phyloP scores from a whole-genome alignment of 805 yeast species.

The Saccharomyces paradoxus region DNA sequence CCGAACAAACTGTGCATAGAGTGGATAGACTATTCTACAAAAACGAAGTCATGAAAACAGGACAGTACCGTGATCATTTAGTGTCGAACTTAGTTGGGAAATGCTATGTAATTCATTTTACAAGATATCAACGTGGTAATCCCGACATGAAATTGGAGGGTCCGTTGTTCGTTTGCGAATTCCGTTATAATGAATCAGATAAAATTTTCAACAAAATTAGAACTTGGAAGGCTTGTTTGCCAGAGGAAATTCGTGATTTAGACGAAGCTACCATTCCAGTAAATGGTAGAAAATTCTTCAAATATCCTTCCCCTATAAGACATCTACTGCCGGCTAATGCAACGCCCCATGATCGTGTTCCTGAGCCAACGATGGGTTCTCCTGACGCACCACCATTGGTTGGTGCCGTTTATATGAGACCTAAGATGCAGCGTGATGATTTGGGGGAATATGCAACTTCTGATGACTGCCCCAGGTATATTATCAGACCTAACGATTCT shows the following conservation, averaged over 20 bases:
- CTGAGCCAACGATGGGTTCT: conserved; percentile 75
- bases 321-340: conserved; percentile 71
- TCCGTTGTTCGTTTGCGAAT: conserved; percentile 89
- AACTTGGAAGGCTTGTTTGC: conserved; percentile 97
- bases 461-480: conserved; percentile 37
- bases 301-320: conserved; percentile 77
- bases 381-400: conserved; percentile 88
- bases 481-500: conserved; percentile 38
- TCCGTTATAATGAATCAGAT: conserved; percentile 84
- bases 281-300: conserved; percentile 56
- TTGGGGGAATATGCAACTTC: conserved; percentile 64
- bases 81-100: conserved; percentile 86
- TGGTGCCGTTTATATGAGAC: conserved; percentile 81
- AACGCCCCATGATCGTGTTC: conserved; percentile 61
- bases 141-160: conserved; percentile 74
- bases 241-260: conserved; percentile 83
- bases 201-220: conserved; percentile 88
- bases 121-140: conserved; percentile 90
- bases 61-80: conserved; percentile 90
- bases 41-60: conserved; percentile 93
- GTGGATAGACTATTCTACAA: conserved; percentile 82
- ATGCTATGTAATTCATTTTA: conserved; percentile 89
- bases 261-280: conserved; percentile 78
- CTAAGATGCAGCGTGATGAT: conserved; percentile 71
- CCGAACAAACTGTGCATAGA: conserved; percentile 95